phyloP scores from a whole-genome alignment of 345 rosid species.

The Litchi chinensis region DNA sequence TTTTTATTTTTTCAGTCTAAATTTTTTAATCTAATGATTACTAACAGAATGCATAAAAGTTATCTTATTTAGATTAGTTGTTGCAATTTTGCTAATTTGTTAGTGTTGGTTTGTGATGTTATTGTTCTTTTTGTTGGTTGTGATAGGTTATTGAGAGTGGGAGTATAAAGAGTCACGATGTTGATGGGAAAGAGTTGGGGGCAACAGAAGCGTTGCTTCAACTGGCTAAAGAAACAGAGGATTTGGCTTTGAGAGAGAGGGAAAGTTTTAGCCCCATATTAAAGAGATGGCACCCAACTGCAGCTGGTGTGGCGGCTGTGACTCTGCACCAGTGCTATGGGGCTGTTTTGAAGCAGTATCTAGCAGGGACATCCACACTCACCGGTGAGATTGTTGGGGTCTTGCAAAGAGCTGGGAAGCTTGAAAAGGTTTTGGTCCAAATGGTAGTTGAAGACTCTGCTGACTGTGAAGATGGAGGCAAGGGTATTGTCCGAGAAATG shows the following conservation, averaged over 20 bases:
- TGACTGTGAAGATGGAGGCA: conserved; percentile 90
- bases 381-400: conserved; percentile 61
- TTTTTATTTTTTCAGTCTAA: too few relatives aligned
- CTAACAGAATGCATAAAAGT: too few relatives aligned
- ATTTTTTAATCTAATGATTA: too few relatives aligned
- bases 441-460: conserved; percentile 87
- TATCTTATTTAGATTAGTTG: too few relatives aligned
- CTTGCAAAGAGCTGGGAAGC: conserved; percentile 73
- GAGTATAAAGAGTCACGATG: conserved; percentile 35
- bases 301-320: conserved; percentile 68
- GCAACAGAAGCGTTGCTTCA: conserved; percentile 57
- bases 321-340: conserved; percentile 82
- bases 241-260: conserved; percentile 73
- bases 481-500: conserved; percentile 76
- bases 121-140: conserved; percentile 2
- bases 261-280: conserved; percentile 74
- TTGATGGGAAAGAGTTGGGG: conserved; percentile 47
- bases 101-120: not conserved
- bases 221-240: conserved; percentile 77
- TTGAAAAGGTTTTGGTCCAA: conserved; percentile 79
- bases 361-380: conserved; percentile 49
- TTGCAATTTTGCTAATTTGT: too few relatives aligned
- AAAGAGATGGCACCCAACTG: conserved; percentile 70
- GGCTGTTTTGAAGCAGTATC: conserved; percentile 66
- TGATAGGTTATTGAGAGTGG: conserved; percentile 60